Evolutionary conservation across 1,139 yeast genomes (phyloP), one percentile per base, ranked within the genome.

Genomic region (Zygosaccharomyces pseudobailii): DNA sequence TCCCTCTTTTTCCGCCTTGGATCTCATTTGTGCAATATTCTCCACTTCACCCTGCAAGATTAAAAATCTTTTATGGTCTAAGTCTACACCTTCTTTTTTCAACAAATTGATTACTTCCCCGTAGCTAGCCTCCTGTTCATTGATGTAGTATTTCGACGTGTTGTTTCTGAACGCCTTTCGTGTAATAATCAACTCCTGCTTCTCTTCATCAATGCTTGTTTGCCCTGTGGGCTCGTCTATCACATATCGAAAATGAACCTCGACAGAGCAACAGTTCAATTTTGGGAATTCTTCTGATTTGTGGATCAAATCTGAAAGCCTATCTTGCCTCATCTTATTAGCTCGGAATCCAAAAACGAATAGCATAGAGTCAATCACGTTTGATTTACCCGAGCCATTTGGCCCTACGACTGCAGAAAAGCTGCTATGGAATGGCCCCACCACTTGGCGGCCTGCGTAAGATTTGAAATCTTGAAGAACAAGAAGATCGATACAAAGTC

Each of bases 321-420:
- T 92, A 2, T 95, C 89, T 57, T 94, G 99, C 62, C 99, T 82
- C 97, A 94, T 89, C 66, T 94, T 92, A 63, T 82, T 80, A 0
- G 98, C 98, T 53, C 98, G 75, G 67, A 94, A 94, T 0, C 99
- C 99, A 70, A 94, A 94, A 3, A 94, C 98, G 67, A 94, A 94
- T 50, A 94, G 73, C 78, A 94, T 78, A 2, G 97, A 87, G 64
- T 94, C 99, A 55, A 94, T 94, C 34, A 94, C 98, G 63, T 94
- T 94, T 9, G 97, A 90, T 67, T 92, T 92, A 6, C 98, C 98
- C 35, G 96, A 87, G 27, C 99, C 99, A 65, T 94, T 94, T 3
- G 98, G 98, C 0, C 99, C 99, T n/a, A 94, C 97, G 7, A 94
- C 95, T 0, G 99, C 97, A 6, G 96, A 87, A 63, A 94, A 94